A percentile compares a stretch with the other conserved stretches of the same genome.
Evolutionary conservation across 2,329 filamentous ascomycete genomes (phyloP).

Genomic region (Xenosphaeropsis pyriputrescens): DNA sequence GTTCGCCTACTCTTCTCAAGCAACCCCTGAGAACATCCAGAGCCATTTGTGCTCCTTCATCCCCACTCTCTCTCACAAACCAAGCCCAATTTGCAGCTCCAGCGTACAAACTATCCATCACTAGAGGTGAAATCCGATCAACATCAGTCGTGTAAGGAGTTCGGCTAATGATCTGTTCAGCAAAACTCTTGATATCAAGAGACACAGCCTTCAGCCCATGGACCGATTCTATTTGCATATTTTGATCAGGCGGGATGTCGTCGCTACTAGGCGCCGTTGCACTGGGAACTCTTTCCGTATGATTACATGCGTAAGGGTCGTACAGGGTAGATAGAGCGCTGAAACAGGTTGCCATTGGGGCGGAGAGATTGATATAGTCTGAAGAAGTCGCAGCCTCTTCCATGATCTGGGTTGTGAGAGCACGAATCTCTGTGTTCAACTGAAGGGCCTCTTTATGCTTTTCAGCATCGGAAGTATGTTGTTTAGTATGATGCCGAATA

Average conservation of each 20-base stretch:
- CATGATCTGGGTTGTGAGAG: slow-evolving; percentile 10
- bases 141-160: slow-evolving; percentile 11
- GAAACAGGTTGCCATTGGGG: slow-evolving; percentile 14
- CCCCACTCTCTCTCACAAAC: slow-evolving; percentile 22
- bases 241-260: not conserved
- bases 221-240: slow-evolving; percentile 20
- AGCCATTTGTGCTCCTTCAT: slow-evolving; percentile 13
- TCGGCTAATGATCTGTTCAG: slow-evolving; percentile 11
- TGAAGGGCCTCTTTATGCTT: slow-evolving; percentile 9
- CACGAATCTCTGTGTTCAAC: slow-evolving; percentile 12
- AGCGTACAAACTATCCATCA: slow-evolving; percentile 23
- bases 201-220: slow-evolving; percentile 18
- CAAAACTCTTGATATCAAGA: slow-evolving; percentile 15
- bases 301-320: slow-evolving; percentile 22
- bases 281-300: slow-evolving; percentile 7
- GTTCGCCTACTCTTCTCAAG: slow-evolving; percentile 14
- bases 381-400: slow-evolving; percentile 10
- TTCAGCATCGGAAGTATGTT: slow-evolving; percentile 8
- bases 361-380: slow-evolving; percentile 11
- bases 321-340: slow-evolving; percentile 18
- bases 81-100: slow-evolving; percentile 22
- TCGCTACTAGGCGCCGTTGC: slow-evolving; percentile 1
- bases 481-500: slow-evolving; percentile 14
- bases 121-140: slow-evolving; percentile 18
- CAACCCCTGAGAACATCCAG: slow-evolving; percentile 17